phyloP scores from a whole-genome alignment of 371 early-diverging fungal genomes.

The Paraphysoderma sedebokerense region DNA sequence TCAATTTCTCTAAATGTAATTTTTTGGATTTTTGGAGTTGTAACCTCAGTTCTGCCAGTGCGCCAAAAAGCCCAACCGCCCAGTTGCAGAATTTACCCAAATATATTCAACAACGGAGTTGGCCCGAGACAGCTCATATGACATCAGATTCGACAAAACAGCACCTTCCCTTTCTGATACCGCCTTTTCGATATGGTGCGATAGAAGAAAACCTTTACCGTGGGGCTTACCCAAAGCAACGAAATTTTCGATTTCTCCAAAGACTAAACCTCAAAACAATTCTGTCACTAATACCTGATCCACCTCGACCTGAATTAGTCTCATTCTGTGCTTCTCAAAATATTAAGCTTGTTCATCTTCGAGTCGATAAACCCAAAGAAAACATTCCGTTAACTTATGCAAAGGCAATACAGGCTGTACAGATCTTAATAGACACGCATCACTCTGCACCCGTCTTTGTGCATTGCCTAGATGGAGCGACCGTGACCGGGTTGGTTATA shows the following conservation, averaged over 20 bases:
- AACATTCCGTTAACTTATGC: conserved; percentile 67
- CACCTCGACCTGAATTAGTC: conserved; percentile 35
- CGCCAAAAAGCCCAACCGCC: too few species aligned
- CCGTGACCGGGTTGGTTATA: conserved; percentile 69
- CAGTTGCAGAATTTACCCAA: too few species aligned
- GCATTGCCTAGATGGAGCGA: conserved; percentile 80
- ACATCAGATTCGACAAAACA: too few species aligned
- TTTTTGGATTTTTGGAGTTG: too few species aligned
- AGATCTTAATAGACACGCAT: conserved; percentile 16
- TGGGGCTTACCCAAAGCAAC: conserved; percentile 70
- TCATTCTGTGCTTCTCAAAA: conserved; percentile 42
- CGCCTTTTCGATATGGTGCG: conserved; percentile 65
- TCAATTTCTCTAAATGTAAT: too few species aligned
- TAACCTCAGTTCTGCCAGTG: too few species aligned
- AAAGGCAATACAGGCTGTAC: conserved; percentile 53
- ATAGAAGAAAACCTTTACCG: conserved; percentile 63
- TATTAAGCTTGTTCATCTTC: conserved; percentile 50
- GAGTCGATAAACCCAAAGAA: conserved; percentile 71
- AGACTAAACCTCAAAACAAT: conserved; percentile 64
- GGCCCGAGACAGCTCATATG: too few species aligned
- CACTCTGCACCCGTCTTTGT: conserved; percentile 56
- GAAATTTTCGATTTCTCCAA: conserved; percentile 67
- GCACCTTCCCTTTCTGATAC: conserved; percentile 39
- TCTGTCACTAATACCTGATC: conserved; percentile 67
- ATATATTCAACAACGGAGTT: too few species aligned